Percentiles rank a stretch among this genome's conserved stretches.
phyloP scores from a whole-genome alignment of 352 stramenopile species.

The Pythium dissimile region DNA sequence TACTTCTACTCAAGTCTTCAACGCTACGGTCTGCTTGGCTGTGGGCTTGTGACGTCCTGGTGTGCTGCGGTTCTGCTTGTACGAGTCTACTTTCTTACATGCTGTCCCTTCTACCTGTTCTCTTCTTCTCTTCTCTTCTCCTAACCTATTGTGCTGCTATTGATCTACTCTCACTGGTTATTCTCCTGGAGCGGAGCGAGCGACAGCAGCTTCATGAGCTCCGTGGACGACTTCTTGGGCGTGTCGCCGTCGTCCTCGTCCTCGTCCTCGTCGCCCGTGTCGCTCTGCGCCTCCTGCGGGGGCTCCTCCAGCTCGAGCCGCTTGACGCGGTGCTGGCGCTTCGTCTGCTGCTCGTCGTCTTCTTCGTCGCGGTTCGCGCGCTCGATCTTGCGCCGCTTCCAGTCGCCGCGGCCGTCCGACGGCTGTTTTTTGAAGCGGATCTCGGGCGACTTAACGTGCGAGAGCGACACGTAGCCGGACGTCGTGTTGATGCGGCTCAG shows the following conservation, averaged over 20 bases:
- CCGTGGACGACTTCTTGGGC: conserved; percentile 21
- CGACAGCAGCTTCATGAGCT: conserved; percentile 63
- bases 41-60: not conserved
- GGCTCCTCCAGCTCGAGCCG: conserved; percentile 16
- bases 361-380: conserved; percentile 31
- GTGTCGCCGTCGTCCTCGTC: conserved; percentile 10
- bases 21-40: not conserved
- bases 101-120: not conserved
- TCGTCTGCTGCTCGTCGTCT: conserved; percentile 12
- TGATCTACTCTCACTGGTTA: not conserved
- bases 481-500: conserved; percentile 35
- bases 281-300: conserved; percentile 21
- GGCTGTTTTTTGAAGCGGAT: conserved; percentile 67
- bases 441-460: conserved; percentile 65
- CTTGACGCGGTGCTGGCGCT: conserved; percentile 7
- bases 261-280: conserved; percentile 26
- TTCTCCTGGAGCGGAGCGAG: conserved; percentile 17
- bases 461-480: conserved; percentile 74
- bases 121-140: not conserved
- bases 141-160: not conserved
- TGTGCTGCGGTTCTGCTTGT: not conserved
- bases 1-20: conserved; percentile 2
- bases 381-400: conserved; percentile 52
- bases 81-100: not conserved
- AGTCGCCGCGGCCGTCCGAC: conserved; percentile 45